Conservation (phyloP, 1,139 yeast species). For the Torulaspora pretoriensis region DNA sequence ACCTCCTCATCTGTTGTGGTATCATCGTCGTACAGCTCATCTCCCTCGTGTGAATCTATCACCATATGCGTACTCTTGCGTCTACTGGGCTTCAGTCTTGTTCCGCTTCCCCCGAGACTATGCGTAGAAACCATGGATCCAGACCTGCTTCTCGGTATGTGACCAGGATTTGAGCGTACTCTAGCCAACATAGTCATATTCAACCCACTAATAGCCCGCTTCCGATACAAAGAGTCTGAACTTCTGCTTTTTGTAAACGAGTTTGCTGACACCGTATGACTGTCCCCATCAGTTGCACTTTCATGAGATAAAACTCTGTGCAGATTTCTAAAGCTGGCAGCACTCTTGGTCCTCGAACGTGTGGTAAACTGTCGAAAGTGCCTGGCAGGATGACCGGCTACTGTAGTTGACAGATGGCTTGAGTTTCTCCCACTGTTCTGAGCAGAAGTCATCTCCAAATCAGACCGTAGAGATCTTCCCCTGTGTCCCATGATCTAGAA, state of each 20-base stretch:
- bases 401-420: constrained; percentile 10
- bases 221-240: constrained; percentile 31
- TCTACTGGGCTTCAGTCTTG: constrained; percentile 30
- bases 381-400: constrained; percentile 15
- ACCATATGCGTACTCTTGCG: constrained; percentile 32
- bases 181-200: constrained; percentile 33
- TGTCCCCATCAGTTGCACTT: constrained; percentile 18
- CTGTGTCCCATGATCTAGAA: constrained; percentile 16
- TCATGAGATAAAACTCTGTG: constrained; percentile 29
- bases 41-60: constrained; percentile 25
- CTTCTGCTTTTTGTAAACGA: constrained; percentile 28
- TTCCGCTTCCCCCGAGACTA: constrained; percentile 14
- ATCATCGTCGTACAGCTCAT: constrained; percentile 20
- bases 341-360: constrained; percentile 33
- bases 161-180: constrained; percentile 26
- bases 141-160: constrained; percentile 9
- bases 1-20: constrained; percentile 30
- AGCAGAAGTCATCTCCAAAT: constrained; percentile 15
- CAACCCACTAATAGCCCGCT: constrained; percentile 32
- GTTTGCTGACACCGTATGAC: constrained; percentile 10
- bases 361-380: constrained; percentile 34
- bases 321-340: constrained; percentile 34
- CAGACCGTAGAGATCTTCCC: constrained; percentile 19
- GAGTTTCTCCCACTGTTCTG: constrained; percentile 11
- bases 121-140: constrained; percentile 14